Base-by-base conservation (phyloP, 2,329 filamentous ascomycete species). In the Kalaharituber pfeilii region DNA sequence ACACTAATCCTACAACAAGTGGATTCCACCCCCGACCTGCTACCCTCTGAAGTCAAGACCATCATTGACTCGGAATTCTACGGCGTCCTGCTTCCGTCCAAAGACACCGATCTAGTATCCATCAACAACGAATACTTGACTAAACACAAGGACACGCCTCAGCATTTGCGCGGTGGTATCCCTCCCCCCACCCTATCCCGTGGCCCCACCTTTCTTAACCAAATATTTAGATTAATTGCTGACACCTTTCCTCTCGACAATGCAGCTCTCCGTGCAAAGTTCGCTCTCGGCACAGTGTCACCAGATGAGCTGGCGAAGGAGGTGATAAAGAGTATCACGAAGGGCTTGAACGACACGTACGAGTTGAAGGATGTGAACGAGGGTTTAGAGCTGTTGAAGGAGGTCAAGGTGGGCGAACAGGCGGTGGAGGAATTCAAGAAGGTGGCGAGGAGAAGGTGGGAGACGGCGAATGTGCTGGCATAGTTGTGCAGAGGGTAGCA, bases 11-110 rank as follows among this genome's bases (percentile, higher is more conserved):
- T 52, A 55, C 50, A 59, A 55, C 50, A 25, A 20, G 30, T 24
- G 44, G 36, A 51, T 30, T 59, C 62, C 55, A 62, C 52, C 52
- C 53, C 7, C 2, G 27, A 8, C 4, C 33, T 36, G 5, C 18
- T n/a, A 27, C 26, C 24, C 0, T 67, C 77, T 22, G 77, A 84
- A 67, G 76, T 83, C 20, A 72, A 76, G 50, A 78, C 86, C 60
- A 77, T 86, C 49, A 71, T 94, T 61, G 79, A 81, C 57, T 69
- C 77, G 1, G 79, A 81, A 59, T 84, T 88, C 62, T 77, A 76
- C 30, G 71, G 74, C 7, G 69, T 82, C 24, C 72, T 80, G 5
- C 69, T 47, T 11, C 42, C 42, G 25, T 47, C 76, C 8, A 75
- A 76, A 27, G 68, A 70, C 33, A 68, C 72, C 20, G 74, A 81